Evolutionary conservation across 257 asterid genomes (phyloP).

Genomic region (Salvia hispanica): DNA sequence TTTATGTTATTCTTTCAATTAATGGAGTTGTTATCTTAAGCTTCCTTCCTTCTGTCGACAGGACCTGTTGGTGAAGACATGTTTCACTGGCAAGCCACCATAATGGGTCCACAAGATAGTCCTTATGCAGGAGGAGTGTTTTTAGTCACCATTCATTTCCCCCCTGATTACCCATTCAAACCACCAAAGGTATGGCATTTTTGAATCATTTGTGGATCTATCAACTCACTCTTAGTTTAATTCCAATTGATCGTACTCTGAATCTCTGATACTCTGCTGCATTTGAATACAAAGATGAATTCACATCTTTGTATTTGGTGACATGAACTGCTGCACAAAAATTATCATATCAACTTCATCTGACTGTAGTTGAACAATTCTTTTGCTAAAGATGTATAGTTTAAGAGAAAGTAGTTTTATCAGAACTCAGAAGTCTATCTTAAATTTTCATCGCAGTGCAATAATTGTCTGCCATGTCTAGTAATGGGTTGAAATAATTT

Average conservation of each 20-base stretch:
- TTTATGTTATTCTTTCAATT: neutral
- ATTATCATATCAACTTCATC: neutral
- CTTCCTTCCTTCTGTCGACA: conserved; percentile 30
- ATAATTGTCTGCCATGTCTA: neutral
- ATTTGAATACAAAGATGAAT: neutral
- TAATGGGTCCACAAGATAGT: conserved; percentile 82
- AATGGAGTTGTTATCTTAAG: neutral
- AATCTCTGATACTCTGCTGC: neutral
- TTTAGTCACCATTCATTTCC: conserved; percentile 70
- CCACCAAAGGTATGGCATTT: conserved; percentile 61
- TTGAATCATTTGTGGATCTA: neutral
- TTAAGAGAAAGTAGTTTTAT: neutral
- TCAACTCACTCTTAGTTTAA: neutral
- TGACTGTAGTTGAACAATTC: no score
- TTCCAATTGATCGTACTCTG: neutral
- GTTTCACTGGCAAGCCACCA: conserved; percentile 87
- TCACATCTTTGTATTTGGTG: neutral
- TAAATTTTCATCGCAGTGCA: neutral
- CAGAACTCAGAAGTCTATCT: neutral
- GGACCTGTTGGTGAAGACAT: conserved; percentile 87
- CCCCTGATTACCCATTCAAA: conserved; percentile 80
- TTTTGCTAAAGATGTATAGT: no score
- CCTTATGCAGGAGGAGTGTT: conserved; percentile 83
- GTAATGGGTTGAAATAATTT: neutral
- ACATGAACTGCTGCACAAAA: no score